These are phyloP conservation scores for Aspergillus incahuasiensis DNA, from an alignment of 495 filamentous ascomycete genomes.

Conservation along the genomic window DNA sequence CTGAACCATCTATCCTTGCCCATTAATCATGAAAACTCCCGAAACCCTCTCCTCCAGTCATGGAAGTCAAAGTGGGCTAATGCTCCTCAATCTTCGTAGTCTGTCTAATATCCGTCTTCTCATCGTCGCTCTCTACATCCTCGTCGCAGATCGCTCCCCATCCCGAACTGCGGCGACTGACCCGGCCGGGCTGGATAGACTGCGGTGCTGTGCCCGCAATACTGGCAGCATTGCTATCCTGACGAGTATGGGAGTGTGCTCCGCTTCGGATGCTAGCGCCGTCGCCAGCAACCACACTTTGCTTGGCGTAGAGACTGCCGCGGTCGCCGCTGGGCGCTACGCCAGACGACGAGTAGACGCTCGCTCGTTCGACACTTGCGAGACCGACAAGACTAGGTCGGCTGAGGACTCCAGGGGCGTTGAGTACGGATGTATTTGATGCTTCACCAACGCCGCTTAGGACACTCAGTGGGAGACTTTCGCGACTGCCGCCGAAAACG, in stretches of 20 bases:
- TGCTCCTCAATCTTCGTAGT: background rate
- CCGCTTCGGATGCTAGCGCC: conserved; percentile 76
- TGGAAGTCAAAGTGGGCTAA: background rate
- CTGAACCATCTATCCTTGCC: too few relatives aligned
- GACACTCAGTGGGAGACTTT: conserved; percentile 83
- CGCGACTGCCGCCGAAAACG: conserved; percentile 82
- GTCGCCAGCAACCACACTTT: conserved; percentile 55
- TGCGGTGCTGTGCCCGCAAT: conserved; percentile 50
- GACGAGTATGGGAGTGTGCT: conserved; percentile 66
- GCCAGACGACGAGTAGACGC: conserved; percentile 80
- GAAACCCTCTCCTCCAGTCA: too few relatives aligned
- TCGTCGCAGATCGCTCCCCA: conserved; percentile 57
- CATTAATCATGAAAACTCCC: too few relatives aligned
- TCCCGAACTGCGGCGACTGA: conserved; percentile 59
- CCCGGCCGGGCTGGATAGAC: conserved; percentile 36
- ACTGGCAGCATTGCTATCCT: conserved; percentile 78
- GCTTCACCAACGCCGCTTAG: conserved; percentile 67
- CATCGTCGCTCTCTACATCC: conserved; percentile 26
- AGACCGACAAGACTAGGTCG: conserved; percentile 57
- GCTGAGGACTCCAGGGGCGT: conserved; percentile 38
- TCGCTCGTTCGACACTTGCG: conserved; percentile 70
- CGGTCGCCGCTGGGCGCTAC: conserved; percentile 66
- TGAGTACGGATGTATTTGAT: conserved; percentile 48
- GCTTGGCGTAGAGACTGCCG: conserved; percentile 77
- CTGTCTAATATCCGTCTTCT: background rate